Evolutionary conservation across 2,329 filamentous ascomycete species (phyloP), one percentile per base, ranked within the genome.

Genomic region (Pseudogymnoascus destructans): DNA sequence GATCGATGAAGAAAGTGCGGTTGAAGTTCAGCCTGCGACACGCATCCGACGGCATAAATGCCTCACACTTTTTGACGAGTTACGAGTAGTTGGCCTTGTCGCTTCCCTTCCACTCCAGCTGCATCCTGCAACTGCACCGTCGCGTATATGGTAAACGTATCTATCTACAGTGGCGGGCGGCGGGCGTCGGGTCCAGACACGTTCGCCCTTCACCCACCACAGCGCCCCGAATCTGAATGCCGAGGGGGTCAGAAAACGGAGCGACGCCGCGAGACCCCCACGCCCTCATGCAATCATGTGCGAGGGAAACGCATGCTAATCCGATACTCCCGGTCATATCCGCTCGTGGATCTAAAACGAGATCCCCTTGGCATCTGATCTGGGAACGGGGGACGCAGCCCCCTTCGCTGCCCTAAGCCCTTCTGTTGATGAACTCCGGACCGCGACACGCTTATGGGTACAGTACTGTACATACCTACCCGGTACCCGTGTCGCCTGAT

Each of bases 231-330:
- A 46, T 46, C 40, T 3, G 21, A 46, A 46, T 46, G n/a, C 40
- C 13, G 3, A 13, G 40, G 3, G 19, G 40, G 40, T 46, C 21
- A 46, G 21, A n/a, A 15, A 46, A 25, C 40, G 40, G 40, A 46
- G 40, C 40, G 40, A 46, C 40, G 40, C 25, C 40, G 40, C 40
- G 40, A 46, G 40, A 46, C 40, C 40, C 40, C 40, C 40, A 46
- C 40, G 40, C 40, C 40, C 40, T 46, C 40, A 25, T 46, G 40
- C 40, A 46, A 46, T 46, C 40, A 46, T 46, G 21, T 46, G 40
- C 21, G 40, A 25, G 13, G 15, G 40, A 46, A 46, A 46, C 13
- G 40, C 40, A 46, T 46, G 40, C 40, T 21, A 46, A 46, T 46
- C 40, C 40, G 40, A 46, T 21, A 46, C 25, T 46, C 40, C 40